Percentiles rank a stretch among this genome's conserved stretches.
These are phyloP conservation scores for Wickerhamomyces kurtzmanii DNA, from an alignment of 805 yeast genomes.

Conservation along the genomic window DNA sequence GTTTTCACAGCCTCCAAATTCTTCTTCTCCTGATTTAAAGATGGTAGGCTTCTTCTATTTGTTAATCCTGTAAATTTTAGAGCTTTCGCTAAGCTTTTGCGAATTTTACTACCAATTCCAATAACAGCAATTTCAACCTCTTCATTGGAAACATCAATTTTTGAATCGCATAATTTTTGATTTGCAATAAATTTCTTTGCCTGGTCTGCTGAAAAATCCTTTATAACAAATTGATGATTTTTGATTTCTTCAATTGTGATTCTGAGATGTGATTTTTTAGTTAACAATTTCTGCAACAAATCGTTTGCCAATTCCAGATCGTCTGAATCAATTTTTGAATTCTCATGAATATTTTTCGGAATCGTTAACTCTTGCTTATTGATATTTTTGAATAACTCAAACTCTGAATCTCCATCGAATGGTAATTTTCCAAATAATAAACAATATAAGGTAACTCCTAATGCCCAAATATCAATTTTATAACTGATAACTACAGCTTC, in stretches of 20 bases:
- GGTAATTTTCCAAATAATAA: constrained; percentile 83
- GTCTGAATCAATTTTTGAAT: constrained; percentile 18
- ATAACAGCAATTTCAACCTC: constrained; percentile 72
- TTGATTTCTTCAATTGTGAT: constrained; percentile 66
- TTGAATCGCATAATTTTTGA: constrained; percentile 16
- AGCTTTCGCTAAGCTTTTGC: constrained; percentile 16
- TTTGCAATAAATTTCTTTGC: constrained; percentile 11
- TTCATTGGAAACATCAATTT: constrained; percentile 50
- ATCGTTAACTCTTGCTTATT: constrained; percentile 48
- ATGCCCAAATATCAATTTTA: constrained; percentile 95
- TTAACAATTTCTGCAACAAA: constrained; percentile 48
- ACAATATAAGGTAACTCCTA: constrained; percentile 88
- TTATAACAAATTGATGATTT: constrained; percentile 58
- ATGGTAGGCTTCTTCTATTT: neutral
- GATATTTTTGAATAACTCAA: constrained; percentile 75
- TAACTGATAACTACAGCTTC: constrained; percentile 47
- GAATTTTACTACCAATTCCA: constrained; percentile 67
- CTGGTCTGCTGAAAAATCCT: constrained; percentile 25
- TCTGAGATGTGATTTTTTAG: constrained; percentile 61
- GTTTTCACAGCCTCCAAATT: neutral
- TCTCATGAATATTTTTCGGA: constrained; percentile 46
- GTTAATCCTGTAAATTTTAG: constrained; percentile 13
- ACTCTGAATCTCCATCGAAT: constrained; percentile 80
- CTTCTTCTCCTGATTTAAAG: neutral
- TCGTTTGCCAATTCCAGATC: constrained; percentile 41